Conservation (phyloP, 768 basidiomycete genomes). For the Trametes cingulata region DNA sequence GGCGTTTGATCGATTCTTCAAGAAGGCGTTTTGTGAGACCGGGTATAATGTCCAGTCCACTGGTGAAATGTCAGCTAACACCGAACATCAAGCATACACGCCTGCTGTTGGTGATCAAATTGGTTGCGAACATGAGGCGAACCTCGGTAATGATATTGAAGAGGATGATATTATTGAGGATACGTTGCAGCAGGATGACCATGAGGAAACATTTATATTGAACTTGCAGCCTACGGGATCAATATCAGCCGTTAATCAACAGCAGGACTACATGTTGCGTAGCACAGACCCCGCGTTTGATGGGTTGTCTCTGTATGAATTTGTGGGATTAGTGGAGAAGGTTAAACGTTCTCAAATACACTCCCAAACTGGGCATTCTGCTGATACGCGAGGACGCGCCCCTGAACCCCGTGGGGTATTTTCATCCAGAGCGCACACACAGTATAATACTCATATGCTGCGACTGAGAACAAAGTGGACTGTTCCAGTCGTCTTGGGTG, state of each 20-base stretch:
- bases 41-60: no score
- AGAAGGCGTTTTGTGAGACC: not conserved
- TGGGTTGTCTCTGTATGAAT: not conserved
- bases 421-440: not conserved
- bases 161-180: not conserved
- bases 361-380: no score
- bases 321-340: not conserved
- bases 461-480: not conserved
- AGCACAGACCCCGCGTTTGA: not conserved
- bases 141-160: no score
- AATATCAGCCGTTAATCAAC: not conserved
- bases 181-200: not conserved
- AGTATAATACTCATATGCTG: slow-evolving; percentile 1
- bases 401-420: not conserved
- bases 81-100: not conserved
- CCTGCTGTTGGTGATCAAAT: no score
- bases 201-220: not conserved
- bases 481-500: slow-evolving; percentile 14
- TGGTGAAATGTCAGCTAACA: not conserved
- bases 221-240: not conserved
- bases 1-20: not conserved
- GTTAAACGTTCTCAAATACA: not conserved
- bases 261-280: not conserved
- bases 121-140: no score
- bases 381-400: no score